Conservation (phyloP, 495 filamentous ascomycete species). For the Trichoderma virens region DNA sequence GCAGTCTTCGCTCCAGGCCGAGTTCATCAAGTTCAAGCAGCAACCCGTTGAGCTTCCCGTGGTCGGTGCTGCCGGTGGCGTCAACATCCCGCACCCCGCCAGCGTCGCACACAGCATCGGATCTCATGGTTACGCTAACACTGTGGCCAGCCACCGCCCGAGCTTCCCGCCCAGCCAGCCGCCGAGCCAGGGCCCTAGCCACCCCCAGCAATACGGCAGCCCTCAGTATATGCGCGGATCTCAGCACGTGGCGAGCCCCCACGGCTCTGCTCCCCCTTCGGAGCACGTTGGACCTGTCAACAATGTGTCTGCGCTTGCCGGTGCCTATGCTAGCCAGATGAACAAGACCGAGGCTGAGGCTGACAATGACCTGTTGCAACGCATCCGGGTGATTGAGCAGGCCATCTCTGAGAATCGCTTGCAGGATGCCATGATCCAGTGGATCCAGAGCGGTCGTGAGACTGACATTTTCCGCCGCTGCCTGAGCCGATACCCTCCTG, state of each 20-base stretch:
- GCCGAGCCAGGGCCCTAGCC: slow-evolving; percentile 7
- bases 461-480: slow-evolving; percentile 76
- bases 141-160: slow-evolving; percentile 1
- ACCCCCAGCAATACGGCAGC: slow-evolving; percentile 7
- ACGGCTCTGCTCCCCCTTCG: neutral
- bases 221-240: slow-evolving; percentile 9
- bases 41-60: slow-evolving; percentile 18
- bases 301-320: slow-evolving; percentile 6
- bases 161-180: slow-evolving; percentile 9
- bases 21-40: slow-evolving; percentile 49
- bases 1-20: slow-evolving; percentile 55
- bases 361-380: slow-evolving; percentile 11
- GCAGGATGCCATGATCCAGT: slow-evolving; percentile 16
- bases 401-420: slow-evolving; percentile 5
- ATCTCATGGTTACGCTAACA: slow-evolving; percentile 2
- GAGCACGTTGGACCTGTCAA: slow-evolving; percentile 2
- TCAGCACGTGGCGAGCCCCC: slow-evolving; percentile 6
- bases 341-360: slow-evolving; percentile 9
- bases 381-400: slow-evolving; percentile 8
- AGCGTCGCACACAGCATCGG: neutral
- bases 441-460: slow-evolving; percentile 60
- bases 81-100: neutral
- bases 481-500: slow-evolving; percentile 35
- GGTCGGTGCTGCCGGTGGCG: neutral
- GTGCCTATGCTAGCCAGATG: slow-evolving; percentile 10